Conservation (phyloP, 2,329 filamentous ascomycete genomes). For the Parascedosporium putredinis region DNA sequence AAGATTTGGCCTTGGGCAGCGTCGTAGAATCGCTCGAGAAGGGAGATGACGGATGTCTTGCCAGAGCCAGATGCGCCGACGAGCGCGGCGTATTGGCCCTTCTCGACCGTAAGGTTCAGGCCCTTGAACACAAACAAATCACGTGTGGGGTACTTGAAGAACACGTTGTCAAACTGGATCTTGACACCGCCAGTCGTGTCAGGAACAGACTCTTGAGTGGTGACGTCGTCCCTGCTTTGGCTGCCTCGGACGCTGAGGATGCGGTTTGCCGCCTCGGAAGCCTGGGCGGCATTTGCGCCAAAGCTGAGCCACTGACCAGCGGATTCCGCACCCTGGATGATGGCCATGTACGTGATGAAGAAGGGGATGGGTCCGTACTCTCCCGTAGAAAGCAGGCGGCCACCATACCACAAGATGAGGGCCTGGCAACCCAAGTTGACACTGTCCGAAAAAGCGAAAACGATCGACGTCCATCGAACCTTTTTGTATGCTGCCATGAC, state of each 20-base stretch:
- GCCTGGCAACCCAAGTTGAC: slow-evolving; percentile 53
- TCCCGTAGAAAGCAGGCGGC: slow-evolving; percentile 41
- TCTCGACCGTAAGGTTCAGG: slow-evolving; percentile 53
- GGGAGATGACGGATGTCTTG: slow-evolving; percentile 60
- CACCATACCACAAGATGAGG: slow-evolving; percentile 57
- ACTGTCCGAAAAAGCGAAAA: slow-evolving; percentile 63
- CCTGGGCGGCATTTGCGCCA: slow-evolving; percentile 52
- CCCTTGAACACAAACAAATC: slow-evolving; percentile 47
- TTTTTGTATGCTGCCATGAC: slow-evolving; percentile 49
- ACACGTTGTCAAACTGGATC: slow-evolving; percentile 44
- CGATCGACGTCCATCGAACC: slow-evolving; percentile 48
- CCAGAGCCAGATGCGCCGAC: slow-evolving; percentile 62
- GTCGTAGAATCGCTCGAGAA: slow-evolving; percentile 63
- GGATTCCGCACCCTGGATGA: slow-evolving; percentile 56
- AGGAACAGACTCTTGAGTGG: slow-evolving; percentile 26
- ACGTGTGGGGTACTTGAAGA: slow-evolving; percentile 52
- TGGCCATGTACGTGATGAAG: slow-evolving; percentile 52
- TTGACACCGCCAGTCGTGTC: slow-evolving; percentile 38
- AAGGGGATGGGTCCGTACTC: slow-evolving; percentile 38
- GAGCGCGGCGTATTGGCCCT: slow-evolving; percentile 60
- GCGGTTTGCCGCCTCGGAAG: slow-evolving; percentile 46
- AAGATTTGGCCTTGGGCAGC: slow-evolving; percentile 52
- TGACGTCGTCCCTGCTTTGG: slow-evolving; percentile 23
- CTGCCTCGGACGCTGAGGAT: slow-evolving; percentile 43
- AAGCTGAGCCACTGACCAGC: slow-evolving; percentile 60